Evolutionary conservation across 2,329 filamentous ascomycete genomes (phyloP), one percentile per base, ranked within the genome.

Genomic region (Beauveria scarabaeidicola): DNA sequence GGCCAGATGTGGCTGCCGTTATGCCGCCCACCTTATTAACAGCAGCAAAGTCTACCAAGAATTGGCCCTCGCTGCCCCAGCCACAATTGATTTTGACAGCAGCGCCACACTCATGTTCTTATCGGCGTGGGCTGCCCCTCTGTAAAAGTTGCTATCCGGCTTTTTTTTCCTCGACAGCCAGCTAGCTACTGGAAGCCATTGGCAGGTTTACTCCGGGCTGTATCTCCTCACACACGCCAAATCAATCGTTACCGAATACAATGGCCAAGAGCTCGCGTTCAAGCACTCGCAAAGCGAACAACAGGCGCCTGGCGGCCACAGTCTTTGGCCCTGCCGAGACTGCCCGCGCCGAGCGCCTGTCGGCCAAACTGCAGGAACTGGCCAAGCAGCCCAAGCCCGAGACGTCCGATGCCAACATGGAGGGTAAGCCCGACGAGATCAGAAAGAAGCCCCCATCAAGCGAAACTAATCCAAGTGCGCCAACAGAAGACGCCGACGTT

Each of bases 251-350:
- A n/a, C 7, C 23, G 44, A 43, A 58, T 70, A 81, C 59, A 67
- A 97, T 97, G 93, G 93, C 92, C 25, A 97, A 96, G 73, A 89
- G 90, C 71, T 79, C 89, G 62, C 83, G 93, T 72, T 84, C 92
- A 65, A 95, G 88, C 71, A 79, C 83, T 65, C 85, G 81, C 68
- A 97, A 97, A 78, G 81, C 81, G 69, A 97, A 97, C 78, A 91
- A 91, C 77, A 81, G 83, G 66, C 87, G 84, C 67, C 81, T 96
- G 64, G 92, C 92, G 73, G 79, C 83, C 65, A 85, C 84, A 64
- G 88, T 97, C 65, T 97, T 96, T 74, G 90, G 88, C 1, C 93
- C 93, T 17, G 85, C 86, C 59, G 90, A 93, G 72, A 78, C 81
- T 67, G 91, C 89, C 50, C 84, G 93, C 66, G 87, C 86, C 57